phyloP scores from a whole-genome alignment of 768 basidiomycete genomes.

The Cystoderma amianthinum region DNA sequence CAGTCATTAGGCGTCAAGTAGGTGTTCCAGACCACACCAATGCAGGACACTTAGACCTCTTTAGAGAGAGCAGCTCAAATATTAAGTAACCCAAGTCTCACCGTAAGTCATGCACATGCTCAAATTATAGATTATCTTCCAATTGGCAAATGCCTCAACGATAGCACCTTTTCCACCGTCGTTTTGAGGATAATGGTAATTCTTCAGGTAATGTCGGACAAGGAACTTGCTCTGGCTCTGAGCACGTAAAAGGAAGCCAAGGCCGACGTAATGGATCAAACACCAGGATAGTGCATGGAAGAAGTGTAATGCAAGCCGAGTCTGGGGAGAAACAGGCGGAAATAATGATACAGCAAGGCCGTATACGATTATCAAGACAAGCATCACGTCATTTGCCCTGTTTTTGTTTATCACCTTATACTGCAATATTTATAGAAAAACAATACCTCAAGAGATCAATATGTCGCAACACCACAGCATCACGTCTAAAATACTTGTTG shows the following conservation, averaged over 20 bases:
- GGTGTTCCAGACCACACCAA: conserved; percentile 84
- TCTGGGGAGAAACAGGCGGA: conserved; percentile 42
- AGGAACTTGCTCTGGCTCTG: conserved; percentile 86
- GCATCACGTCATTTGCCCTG: conserved; percentile 82
- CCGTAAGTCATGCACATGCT: conserved; percentile 95
- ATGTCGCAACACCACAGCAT: conserved; percentile 74
- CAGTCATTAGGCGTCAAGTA: conserved; percentile 79
- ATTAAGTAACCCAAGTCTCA: conserved; percentile 18
- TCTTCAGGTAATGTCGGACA: conserved; percentile 90
- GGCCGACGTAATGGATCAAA: conserved; percentile 79
- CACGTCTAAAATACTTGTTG: conserved; percentile 86
- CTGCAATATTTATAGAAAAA: no score
- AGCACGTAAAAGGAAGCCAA: conserved; percentile 77
- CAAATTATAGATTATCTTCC: conserved; percentile 90
- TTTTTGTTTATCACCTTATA: conserved; percentile 4
- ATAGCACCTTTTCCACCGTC: conserved; percentile 72
- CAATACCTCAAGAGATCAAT: conserved; percentile 80
- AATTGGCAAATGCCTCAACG: conserved; percentile 92
- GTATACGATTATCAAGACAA: conserved; percentile 71
- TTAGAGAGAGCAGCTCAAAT: conserved; percentile 2
- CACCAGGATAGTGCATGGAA: conserved; percentile 83
- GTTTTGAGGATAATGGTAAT: conserved; percentile 80
- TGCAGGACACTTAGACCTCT: conserved; percentile 61
- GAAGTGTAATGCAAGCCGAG: conserved; percentile 64
- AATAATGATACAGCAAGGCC: conserved; percentile 50